Evolutionary conservation across 2,329 filamentous ascomycete species (phyloP).

Genomic region (Setomelanomma holmii): DNA sequence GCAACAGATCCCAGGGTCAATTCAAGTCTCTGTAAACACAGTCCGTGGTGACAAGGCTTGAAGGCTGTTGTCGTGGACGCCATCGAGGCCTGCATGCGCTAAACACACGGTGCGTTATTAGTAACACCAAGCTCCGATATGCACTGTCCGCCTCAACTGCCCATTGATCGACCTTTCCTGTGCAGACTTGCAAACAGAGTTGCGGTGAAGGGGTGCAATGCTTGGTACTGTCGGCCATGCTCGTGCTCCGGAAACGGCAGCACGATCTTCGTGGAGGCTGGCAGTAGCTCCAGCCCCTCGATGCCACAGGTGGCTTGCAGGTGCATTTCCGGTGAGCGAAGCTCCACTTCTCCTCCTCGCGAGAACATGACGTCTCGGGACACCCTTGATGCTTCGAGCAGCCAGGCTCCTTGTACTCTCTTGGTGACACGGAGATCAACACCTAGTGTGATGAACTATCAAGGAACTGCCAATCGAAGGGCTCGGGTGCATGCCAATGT

Average conservation of each 20-base stretch:
- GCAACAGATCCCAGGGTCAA: no score
- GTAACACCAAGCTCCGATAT: neutral
- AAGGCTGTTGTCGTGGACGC: neutral
- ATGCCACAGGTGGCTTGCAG: neutral
- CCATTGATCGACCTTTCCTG: no score
- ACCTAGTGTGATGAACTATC: neutral
- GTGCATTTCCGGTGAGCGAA: neutral
- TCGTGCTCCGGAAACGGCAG: neutral
- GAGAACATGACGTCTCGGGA: no score
- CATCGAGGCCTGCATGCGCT: neutral
- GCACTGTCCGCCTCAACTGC: no score
- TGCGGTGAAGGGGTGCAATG: neutral
- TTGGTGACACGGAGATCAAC: neutral
- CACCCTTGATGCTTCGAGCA: neutral
- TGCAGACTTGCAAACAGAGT: neutral
- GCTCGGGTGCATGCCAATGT: no score
- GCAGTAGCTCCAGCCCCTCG: neutral
- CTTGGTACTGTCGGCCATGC: neutral
- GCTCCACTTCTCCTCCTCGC: neutral
- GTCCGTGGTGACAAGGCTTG: no score
- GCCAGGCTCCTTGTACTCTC: neutral
- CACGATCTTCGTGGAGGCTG: neutral
- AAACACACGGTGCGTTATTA: neutral
- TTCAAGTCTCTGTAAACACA: no score
- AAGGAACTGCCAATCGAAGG: neutral